Base-by-base conservation (phyloP, 2,329 filamentous ascomycete genomes). In the Zymoseptoria pseudotritici region DNA sequence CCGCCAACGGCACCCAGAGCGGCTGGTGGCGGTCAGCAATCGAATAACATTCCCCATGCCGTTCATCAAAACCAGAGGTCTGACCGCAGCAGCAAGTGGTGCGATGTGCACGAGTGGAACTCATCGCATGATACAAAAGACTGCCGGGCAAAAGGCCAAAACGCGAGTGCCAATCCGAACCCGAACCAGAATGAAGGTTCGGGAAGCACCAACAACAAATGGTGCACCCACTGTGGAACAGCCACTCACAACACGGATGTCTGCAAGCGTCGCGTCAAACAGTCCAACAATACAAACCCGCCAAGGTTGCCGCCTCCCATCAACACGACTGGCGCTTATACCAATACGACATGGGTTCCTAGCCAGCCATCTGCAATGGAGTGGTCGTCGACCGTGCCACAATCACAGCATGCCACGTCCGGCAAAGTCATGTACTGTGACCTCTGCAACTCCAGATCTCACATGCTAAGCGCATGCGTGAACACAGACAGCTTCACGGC, bases 371-470 rank as follows among this genome's bases (percentile, higher is more conserved):
- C 20, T 53, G 51, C 51, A 24, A 53, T 53, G 51, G 51, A 24
- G 36, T 46, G 36, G 36, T 46, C 36, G 36, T 46, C 36, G 36
- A 46, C 36, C 36, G 36, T 46, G 13, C 36, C 11, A n/a, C 36
- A n/a, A 11, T 17, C 11, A 11, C 36, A 46, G 36, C 36, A 46
- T n/a, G 36, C 36, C 36, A 3, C 13, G 13, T n/a, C 36, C 36
- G 36, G 36, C 36, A 46, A n/a, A 46, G 36, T 7, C 13, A 46
- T n/a, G 36, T 46, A 24, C 22, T 64, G 63, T 50, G 24, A 26
- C 11, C 21, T 21, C 29, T 64, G 63, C 52, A 53, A 50, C 29
- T 26, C 52, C 11, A 52, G 51, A 49, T 61, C 60, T 20, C 63
- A 64, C 36, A 59, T 22, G n/a, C 24, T 1, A 13, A 29, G 3